Conservation (phyloP, 1,284 basidiomycete genomes). For the Apiotrichum porosum region DNA sequence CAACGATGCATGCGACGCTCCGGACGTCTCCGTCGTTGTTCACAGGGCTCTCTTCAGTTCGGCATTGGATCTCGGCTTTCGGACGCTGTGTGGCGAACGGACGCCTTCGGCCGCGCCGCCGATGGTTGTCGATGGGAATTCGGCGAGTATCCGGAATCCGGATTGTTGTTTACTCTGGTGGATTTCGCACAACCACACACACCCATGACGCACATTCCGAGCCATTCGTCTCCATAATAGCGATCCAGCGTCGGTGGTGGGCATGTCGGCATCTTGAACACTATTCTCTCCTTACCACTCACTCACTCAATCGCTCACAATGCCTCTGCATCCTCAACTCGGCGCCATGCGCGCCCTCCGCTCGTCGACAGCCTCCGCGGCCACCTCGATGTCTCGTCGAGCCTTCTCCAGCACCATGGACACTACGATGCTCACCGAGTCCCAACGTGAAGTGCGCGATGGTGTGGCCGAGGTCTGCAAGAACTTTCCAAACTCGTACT, state of each 20-base stretch:
- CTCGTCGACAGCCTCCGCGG: not conserved
- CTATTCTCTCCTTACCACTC: not conserved
- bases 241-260: too few species aligned
- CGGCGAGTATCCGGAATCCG: conserved; percentile 4
- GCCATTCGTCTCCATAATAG: too few species aligned
- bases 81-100: too few species aligned
- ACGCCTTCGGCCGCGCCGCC: too few species aligned
- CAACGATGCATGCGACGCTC: too few species aligned
- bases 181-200: too few species aligned
- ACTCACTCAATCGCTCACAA: not conserved
- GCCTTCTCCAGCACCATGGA: conserved; percentile 13
- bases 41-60: too few species aligned
- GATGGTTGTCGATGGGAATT: too few species aligned
- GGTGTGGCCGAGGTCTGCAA: conserved; percentile 8
- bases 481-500: conserved; percentile 15
- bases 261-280: too few species aligned
- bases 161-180: not conserved
- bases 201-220: too few species aligned
- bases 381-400: not conserved
- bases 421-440: conserved; percentile 16
- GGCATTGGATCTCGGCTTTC: too few species aligned
- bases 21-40: too few species aligned
- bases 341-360: not conserved
- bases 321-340: not conserved
- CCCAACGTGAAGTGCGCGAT: conserved; percentile 15